Evolutionary conservation across 371 early-diverging fungal species (phyloP).

Genomic region (Lichtheimia ornata): DNA sequence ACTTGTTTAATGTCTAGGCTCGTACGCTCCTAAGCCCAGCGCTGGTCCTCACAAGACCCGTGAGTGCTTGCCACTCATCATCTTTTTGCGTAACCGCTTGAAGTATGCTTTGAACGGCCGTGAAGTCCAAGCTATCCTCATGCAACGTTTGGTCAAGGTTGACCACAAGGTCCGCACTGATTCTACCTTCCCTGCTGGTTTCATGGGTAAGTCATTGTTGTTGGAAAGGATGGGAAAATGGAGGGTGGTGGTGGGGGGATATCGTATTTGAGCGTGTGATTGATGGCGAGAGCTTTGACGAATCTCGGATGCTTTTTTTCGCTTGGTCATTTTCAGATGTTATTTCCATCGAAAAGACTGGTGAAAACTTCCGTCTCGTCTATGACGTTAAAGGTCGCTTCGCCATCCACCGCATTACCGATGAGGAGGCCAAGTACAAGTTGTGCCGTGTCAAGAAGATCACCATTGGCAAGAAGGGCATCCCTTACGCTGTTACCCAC

Average conservation of each 20-base stretch:
- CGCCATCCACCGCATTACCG: constrained; percentile 98
- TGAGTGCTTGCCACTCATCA: constrained; percentile 98
- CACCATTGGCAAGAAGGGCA: constrained; percentile 91
- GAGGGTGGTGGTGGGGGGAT: neutral
- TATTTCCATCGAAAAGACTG: constrained; percentile 98
- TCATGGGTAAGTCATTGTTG: constrained; percentile 80
- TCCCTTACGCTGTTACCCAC: constrained; percentile 98
- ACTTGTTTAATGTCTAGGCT: constrained; percentile 23
- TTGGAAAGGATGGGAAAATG: neutral
- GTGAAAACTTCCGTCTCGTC: constrained; percentile 99
- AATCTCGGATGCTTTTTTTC: constrained; percentile 50
- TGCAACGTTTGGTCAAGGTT: constrained; percentile 98
- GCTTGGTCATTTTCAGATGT: constrained; percentile 71
- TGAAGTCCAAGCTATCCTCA: constrained; percentile 97
- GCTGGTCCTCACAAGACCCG: constrained; percentile 99
- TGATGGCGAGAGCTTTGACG: constrained; percentile 54
- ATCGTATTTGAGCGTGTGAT: constrained; percentile 11
- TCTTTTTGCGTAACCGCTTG: constrained; percentile 98
- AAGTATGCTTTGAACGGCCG: constrained; percentile 98
- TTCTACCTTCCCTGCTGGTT: constrained; percentile 98
- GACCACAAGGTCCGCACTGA: constrained; percentile 99
- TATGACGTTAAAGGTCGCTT: constrained; percentile 99
- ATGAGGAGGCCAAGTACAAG: constrained; percentile 99
- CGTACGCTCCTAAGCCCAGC: constrained; percentile 95
- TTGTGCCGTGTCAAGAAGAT: constrained; percentile 98